Evolutionary conservation across 2,329 filamentous ascomycete genomes (phyloP), one percentile per base, ranked within the genome.

Genomic region (Cladophialophora immunda): DNA sequence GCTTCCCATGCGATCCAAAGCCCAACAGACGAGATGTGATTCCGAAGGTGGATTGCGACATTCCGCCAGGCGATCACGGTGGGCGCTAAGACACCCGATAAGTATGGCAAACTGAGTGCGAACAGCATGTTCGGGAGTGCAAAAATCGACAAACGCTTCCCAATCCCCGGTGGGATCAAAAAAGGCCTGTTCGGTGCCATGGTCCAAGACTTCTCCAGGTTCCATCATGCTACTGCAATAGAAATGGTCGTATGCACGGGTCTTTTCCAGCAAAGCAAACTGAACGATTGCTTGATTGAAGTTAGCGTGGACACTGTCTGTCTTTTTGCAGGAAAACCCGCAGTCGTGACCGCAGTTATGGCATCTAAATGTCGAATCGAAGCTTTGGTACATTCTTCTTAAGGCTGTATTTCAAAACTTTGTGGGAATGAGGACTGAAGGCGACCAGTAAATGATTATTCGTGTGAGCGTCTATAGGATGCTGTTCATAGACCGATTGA

Each of bases 21-120:
- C 66, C 66, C 66, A 68, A 13, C 58, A 47, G 13, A 68, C 66
- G 22, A 68, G 41, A 52, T 38, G 58, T 45, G 55, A 27, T n/a
- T 68, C 62, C 27, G 25, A 38, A 11, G 50, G 64, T n/a, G 17
- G n/a, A 50, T 45, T 47, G 8, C 15, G 13, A 47, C 58, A 62
- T 17, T 27, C 25, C 15, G 58, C 25, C 5, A 63, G 58, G 30
- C 64, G 64, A 32, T 54, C 64, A 17, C 58, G 55, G 29, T 66
- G 64, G 6, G 17, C 22, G 54, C 13, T 15, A 38, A 66, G 53
- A 25, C 38, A 38, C 8, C 41, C 22, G 15, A 63, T 52, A 19
- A 66, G 55, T 4, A 53, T 36, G 7, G 47, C n/a, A 32, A 45
- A 58, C 11, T 59, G 55, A 15, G 41, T 22, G 13, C 64, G 64